Conservation (phyloP, 2,329 filamentous ascomycete species). For the Fusarium sp. region DNA sequence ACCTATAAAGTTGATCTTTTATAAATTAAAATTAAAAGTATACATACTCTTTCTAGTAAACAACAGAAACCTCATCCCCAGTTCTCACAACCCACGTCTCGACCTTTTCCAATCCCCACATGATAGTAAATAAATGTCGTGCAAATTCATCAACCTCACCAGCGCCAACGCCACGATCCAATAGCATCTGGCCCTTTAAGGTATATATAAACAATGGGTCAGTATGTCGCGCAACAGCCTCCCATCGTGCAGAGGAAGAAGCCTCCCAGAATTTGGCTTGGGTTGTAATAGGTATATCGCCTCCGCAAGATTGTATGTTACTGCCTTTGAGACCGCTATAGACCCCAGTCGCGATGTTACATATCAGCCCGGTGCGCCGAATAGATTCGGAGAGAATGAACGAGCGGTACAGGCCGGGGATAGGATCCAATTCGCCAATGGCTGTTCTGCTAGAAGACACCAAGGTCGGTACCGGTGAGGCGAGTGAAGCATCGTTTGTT, state of each 20-base stretch:
- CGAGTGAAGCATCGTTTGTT: not conserved
- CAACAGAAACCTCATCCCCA: not conserved
- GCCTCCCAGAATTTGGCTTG: not conserved
- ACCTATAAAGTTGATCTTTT: not conserved
- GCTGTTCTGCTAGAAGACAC: fast-evolving
- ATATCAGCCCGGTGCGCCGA: not conserved
- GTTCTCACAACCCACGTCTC: not conserved
- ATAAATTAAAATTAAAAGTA: too few species aligned
- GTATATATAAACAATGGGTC: not conserved
- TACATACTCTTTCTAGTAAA: fast-evolving
- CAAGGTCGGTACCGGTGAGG: not conserved
- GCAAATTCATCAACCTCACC: not conserved
- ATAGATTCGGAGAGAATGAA: not conserved
- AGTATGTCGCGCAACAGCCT: fast-evolving
- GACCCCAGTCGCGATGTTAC: not conserved
- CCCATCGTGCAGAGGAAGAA: not conserved
- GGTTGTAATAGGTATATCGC: not conserved
- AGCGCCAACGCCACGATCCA: fast-evolving
- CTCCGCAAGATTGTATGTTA: not conserved
- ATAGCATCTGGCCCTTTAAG: fast-evolving
- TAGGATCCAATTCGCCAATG: fast-evolving
- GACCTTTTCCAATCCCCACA: not conserved
- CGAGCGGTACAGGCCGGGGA: fast-evolving
- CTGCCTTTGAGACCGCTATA: not conserved
- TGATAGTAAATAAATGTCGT: not conserved